Conservation (phyloP, 176 grass and related monocot genomes). For the Raddia distichophylla region DNA sequence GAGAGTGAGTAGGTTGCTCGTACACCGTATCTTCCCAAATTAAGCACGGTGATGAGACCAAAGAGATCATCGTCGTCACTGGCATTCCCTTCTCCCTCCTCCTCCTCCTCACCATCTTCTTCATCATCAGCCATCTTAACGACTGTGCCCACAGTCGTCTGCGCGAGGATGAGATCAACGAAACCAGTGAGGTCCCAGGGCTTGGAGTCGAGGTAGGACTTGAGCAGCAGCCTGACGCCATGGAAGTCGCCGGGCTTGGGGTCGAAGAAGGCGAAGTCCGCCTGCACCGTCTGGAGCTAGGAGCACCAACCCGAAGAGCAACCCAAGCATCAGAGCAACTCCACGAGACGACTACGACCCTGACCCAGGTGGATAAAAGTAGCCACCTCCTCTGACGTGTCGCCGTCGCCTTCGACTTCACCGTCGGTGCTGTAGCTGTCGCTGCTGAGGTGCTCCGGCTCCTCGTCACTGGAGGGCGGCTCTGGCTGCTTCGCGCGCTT, state of each 20-base stretch:
- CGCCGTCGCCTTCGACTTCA: constrained; percentile 5
- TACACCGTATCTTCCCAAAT: constrained; percentile 66
- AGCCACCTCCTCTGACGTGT: constrained; percentile 42
- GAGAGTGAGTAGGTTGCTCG: not conserved
- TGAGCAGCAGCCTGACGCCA: constrained; percentile 73
- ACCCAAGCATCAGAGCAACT: not conserved
- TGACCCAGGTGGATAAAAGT: not conserved
- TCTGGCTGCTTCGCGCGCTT: constrained; percentile 48
- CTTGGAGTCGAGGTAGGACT: constrained; percentile 71
- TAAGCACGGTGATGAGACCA: constrained; percentile 75
- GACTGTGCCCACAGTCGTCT: constrained; percentile 84
- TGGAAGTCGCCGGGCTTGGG: constrained; percentile 79
- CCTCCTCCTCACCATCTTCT: constrained; percentile 29
- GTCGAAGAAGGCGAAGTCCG: constrained; percentile 97
- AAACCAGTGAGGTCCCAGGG: constrained; percentile 89
- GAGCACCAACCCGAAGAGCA: not conserved
- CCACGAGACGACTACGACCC: not conserved
- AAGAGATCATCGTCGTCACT: constrained; percentile 61
- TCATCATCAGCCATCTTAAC: constrained; percentile 78
- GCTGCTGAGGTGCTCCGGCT: constrained; percentile 10
- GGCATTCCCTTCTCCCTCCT: constrained; percentile 30
- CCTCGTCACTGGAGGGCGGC: constrained; percentile 36
- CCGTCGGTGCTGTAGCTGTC: constrained; percentile 21
- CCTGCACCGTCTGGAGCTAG: constrained; percentile 65
- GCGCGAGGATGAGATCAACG: constrained; percentile 77